These are phyloP conservation scores for Cutaneotrichosporon daszewskae DNA, from an alignment of 1,284 basidiomycete species.

Conservation along the genomic window DNA sequence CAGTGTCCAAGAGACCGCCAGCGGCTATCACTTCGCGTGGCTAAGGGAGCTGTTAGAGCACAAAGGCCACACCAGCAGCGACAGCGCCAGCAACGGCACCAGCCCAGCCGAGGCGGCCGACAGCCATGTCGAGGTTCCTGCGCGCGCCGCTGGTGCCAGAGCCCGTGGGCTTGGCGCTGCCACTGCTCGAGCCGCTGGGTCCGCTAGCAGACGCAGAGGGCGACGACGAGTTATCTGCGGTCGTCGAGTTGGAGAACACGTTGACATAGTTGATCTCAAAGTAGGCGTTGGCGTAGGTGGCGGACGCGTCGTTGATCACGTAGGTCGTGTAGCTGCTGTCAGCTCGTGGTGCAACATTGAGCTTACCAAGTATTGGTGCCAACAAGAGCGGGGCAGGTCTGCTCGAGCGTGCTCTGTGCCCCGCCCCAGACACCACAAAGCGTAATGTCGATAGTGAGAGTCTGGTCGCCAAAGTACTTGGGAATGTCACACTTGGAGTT, in stretches of 20 bases:
- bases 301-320: slow-evolving; percentile 56
- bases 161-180: background rate
- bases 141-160: background rate
- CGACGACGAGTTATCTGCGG: background rate
- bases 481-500: slow-evolving; percentile 57
- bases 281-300: slow-evolving; percentile 61
- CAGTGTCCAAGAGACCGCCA: too few relatives aligned
- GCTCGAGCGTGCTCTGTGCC: slow-evolving; percentile 53
- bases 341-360: background rate
- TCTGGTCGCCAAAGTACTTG: slow-evolving; percentile 60
- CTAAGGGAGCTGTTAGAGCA: too few relatives aligned
- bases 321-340: slow-evolving; percentile 58
- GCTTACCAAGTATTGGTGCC: slow-evolving; percentile 25
- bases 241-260: slow-evolving; percentile 33
- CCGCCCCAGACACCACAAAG: slow-evolving; percentile 61
- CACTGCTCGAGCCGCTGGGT: background rate
- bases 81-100: background rate
- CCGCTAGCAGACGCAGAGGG: background rate
- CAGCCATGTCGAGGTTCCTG: background rate
- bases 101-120: slow-evolving; percentile 1
- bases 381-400: slow-evolving; percentile 55
- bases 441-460: slow-evolving; percentile 69
- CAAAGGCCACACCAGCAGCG: slow-evolving; percentile 1
- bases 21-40: too few relatives aligned
- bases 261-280: slow-evolving; percentile 65